Percentiles rank a stretch among this genome's conserved stretches.
Conservation (phyloP, 495 filamentous ascomycete species). For the Pseudevernia furfuracea region DNA sequence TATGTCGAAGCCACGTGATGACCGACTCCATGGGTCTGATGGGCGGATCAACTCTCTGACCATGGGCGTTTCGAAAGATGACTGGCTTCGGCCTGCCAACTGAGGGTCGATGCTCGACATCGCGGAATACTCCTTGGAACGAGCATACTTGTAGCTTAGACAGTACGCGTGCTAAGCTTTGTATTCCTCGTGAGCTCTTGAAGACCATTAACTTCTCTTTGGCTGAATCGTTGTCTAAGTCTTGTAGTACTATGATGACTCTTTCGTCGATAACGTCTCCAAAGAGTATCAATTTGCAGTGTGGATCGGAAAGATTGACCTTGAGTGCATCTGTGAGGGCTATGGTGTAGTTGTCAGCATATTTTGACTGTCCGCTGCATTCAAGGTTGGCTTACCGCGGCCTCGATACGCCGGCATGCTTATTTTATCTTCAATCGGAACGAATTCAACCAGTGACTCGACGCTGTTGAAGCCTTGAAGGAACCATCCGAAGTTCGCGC, state of each 20-base stretch:
- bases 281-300: background rate
- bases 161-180: background rate
- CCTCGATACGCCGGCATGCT: background rate
- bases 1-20: background rate
- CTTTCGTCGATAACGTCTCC: background rate
- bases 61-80: background rate
- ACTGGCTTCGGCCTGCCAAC: background rate
- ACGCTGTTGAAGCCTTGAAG: background rate
- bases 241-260: background rate
- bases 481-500: background rate
- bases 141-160: background rate
- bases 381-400: background rate
- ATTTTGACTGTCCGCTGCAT: background rate
- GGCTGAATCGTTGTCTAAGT: no score
- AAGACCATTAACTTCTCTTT: background rate
- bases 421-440: background rate
- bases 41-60: background rate
- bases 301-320: background rate
- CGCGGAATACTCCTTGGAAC: background rate
- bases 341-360: background rate
- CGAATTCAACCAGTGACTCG: background rate
- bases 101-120: background rate
- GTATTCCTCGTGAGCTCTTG: background rate
- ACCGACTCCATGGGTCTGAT: background rate
- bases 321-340: background rate